Evolutionary conservation across 2,329 filamentous ascomycete species (phyloP), one percentile per base, ranked within the genome.

Genomic region (Alternaria sp.): DNA sequence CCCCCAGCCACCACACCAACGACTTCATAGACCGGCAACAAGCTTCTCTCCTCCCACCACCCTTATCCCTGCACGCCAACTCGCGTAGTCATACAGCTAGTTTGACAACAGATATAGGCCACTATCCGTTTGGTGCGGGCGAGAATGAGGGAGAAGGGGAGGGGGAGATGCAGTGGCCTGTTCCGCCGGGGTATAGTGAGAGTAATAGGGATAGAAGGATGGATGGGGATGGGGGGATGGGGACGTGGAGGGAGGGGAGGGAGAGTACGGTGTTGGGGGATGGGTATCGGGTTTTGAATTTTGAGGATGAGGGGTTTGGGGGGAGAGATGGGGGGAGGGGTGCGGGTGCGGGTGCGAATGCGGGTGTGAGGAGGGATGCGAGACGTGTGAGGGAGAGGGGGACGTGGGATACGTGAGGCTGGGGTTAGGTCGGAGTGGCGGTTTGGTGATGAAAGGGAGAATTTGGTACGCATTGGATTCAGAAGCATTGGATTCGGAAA

Each of bases 101-200:
- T 32, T 15, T 61, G n/a, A 61, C 66, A 17, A 69, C 61, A 5
- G 64, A 69, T 55, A 51, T 72, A 4, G 66, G 49, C 1, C 51
- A 52, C 5, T 72, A 72, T 40, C 66, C 69, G 4, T 74, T 72
- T 15, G 58, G 61, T 21, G 25, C 55, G n/a, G 56, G 44, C 0
- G 36, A 17, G 36, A 17, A 17, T 8, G 66, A 67, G 21, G 56
- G 49, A 10, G 66, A 67, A 1, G 63, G 54, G 5, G 66, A 67
- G 1, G 63, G 54, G 3, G 71, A 71, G 1, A 62, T 69, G 62
- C 59, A 62, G 12, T 74, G 68, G 64, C 71, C 70, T 9, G 64
- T 65, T 15, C 71, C 70, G 3, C 69, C 70, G 1, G 64, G 63
- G 13, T 72, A 71, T 40, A 57, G n/a, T 19, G 60, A 65, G 43